Conservation (phyloP, 495 filamentous ascomycete species). For the Apodospora peruviana region DNA sequence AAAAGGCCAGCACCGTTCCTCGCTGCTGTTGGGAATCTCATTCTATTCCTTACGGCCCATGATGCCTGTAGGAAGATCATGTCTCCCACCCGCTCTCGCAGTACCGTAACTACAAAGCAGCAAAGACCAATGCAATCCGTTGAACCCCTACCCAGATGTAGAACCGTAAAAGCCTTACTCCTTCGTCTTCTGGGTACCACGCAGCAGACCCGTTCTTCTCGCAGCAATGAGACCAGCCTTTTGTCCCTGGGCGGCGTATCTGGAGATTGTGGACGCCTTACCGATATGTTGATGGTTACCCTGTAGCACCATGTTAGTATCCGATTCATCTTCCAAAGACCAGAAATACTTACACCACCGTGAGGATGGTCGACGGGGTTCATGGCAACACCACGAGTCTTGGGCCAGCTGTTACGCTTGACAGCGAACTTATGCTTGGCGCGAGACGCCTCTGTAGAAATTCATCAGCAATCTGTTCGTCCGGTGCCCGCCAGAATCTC, state of each 20-base stretch:
- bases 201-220: conserved; percentile 95
- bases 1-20: conserved; percentile 12
- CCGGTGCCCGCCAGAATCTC: neutral
- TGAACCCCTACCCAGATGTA: conserved; percentile 49
- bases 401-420: conserved; percentile 99
- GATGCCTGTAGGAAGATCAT: conserved; percentile 27
- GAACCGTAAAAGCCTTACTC: conserved; percentile 62
- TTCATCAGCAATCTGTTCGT: conserved; percentile 16
- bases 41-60: conserved; percentile 30
- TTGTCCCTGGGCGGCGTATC: conserved; percentile 96
- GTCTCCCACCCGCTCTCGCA: conserved; percentile 32
- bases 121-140: conserved; percentile 49
- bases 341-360: conserved; percentile 58
- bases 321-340: neutral
- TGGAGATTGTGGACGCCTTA: conserved; percentile 98
- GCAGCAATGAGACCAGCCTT: conserved; percentile 99
- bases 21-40: conserved; percentile 27
- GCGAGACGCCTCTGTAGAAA: conserved; percentile 75
- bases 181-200: conserved; percentile 99
- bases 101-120: conserved; percentile 49
- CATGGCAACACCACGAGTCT: conserved; percentile 99
- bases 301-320: conserved; percentile 41
- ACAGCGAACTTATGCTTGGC: conserved; percentile 99
- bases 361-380: conserved; percentile 99
- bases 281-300: conserved; percentile 99